These are phyloP conservation scores for Orychophragmus violaceus DNA, from an alignment of 345 rosid species.

Conservation along the genomic window DNA sequence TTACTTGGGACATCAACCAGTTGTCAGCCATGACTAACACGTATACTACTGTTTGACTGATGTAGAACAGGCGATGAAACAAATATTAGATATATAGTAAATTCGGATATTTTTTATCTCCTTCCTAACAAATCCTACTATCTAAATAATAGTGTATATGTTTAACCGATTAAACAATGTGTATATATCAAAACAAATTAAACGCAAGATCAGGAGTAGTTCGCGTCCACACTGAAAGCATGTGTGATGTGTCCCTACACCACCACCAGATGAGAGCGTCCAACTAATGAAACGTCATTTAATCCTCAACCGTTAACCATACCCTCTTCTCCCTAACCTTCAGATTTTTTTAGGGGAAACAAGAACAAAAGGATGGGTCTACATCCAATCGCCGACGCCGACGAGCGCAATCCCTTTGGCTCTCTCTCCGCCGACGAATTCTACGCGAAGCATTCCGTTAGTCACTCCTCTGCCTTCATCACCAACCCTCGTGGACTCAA, in stretches of 20 bases:
- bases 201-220: constrained; percentile 8
- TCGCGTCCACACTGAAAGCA: constrained; percentile 24
- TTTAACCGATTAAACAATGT: too few species aligned
- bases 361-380: constrained; percentile 28
- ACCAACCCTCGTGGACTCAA: constrained; percentile 79
- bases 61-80: background rate
- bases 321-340: background rate
- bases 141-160: too few species aligned
- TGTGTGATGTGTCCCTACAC: constrained; percentile 19
- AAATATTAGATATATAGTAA: background rate
- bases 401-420: constrained; percentile 69
- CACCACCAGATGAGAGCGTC: constrained; percentile 6
- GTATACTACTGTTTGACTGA: background rate
- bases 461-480: constrained; percentile 65
- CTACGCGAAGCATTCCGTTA: constrained; percentile 67
- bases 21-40: background rate
- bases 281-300: background rate
- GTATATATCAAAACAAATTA: background rate
- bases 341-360: background rate
- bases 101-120: background rate
- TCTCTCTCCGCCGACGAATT: constrained; percentile 58
- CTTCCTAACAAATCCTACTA: background rate
- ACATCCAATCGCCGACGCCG: constrained; percentile 73
- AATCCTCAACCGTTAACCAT: constrained; percentile 17
- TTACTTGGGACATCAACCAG: background rate